Percentiles rank a stretch among this genome's conserved stretches.
phyloP scores from a whole-genome alignment of 2,329 filamentous ascomycete genomes.

The Pseudopyricularia cyperi region DNA sequence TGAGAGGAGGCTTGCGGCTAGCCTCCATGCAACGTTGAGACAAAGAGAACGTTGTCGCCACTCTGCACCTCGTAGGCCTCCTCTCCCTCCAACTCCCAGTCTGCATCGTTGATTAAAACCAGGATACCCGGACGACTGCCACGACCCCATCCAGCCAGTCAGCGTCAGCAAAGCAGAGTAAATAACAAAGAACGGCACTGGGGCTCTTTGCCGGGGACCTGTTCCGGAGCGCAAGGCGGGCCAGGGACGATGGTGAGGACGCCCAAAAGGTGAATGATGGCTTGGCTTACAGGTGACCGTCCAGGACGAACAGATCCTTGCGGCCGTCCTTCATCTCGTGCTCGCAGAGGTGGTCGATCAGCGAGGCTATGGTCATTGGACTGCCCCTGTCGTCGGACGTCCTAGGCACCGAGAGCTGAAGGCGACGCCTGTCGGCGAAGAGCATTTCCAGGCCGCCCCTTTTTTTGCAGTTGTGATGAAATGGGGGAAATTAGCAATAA shows the following conservation, averaged over 20 bases:
- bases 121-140: slow-evolving; percentile 83
- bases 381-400: slow-evolving; percentile 40
- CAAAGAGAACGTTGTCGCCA: slow-evolving; percentile 84
- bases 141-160: slow-evolving; percentile 1
- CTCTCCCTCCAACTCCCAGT: slow-evolving; percentile 97
- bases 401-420: slow-evolving; percentile 55
- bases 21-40: slow-evolving; percentile 90
- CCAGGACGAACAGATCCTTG: slow-evolving; percentile 80
- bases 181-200: too few relatives aligned
- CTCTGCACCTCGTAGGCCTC: slow-evolving; percentile 73
- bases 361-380: slow-evolving; percentile 56
- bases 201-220: too few relatives aligned
- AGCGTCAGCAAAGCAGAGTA: background rate
- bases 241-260: too few relatives aligned
- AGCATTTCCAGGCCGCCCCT: slow-evolving; percentile 92
- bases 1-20: slow-evolving; percentile 24
- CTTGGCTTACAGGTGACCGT: slow-evolving; percentile 67
- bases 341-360: slow-evolving; percentile 69
- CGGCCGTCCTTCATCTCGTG: slow-evolving; percentile 75
- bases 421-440: slow-evolving; percentile 70
- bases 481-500: slow-evolving; percentile 4
- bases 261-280: too few relatives aligned
- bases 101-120: slow-evolving; percentile 91
- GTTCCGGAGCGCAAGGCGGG: too few relatives aligned
- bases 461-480: slow-evolving; percentile 4